Percentiles rank a stretch among this genome's conserved stretches.
Conservation (phyloP, 257 asterid genomes). For the Solanum sitiens region DNA sequence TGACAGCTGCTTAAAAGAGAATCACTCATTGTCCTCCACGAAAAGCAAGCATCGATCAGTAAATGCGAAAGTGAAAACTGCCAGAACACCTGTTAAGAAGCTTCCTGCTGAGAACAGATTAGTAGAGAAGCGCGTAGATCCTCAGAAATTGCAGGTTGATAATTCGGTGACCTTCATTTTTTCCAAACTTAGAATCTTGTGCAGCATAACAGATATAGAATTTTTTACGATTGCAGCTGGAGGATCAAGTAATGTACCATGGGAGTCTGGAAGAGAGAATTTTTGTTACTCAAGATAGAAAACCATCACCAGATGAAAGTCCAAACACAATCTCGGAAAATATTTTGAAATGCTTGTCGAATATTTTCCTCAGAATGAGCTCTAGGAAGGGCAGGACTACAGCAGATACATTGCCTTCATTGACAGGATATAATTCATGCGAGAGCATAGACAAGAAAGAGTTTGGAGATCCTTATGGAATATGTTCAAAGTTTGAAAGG, state of each 20-base stretch:
- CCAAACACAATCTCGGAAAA: constrained; percentile 74
- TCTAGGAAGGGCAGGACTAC: constrained; percentile 35
- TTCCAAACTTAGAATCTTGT: neutral
- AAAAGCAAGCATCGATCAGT: constrained; percentile 39
- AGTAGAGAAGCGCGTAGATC: constrained; percentile 30
- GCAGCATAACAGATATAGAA: neutral
- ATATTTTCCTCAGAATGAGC: constrained; percentile 59
- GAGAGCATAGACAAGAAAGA: constrained; percentile 12
- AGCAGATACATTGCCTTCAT: constrained; percentile 34
- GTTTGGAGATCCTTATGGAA: constrained; percentile 57
- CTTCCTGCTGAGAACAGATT: constrained; percentile 24
- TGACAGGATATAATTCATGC: constrained; percentile 18
- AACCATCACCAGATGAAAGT: constrained; percentile 13
- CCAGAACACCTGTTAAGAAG: constrained; percentile 37
- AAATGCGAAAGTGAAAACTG: constrained; percentile 18
- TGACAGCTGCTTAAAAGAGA: constrained; percentile 49
- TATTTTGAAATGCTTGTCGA: constrained; percentile 64
- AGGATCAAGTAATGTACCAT: constrained; percentile 11
- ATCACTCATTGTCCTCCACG: constrained; percentile 20
- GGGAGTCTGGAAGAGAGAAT: constrained; percentile 22
- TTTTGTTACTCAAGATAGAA: constrained; percentile 15
- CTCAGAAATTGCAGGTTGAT: constrained; percentile 40
- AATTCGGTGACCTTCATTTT: neutral
- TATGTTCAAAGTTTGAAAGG: constrained; percentile 47
- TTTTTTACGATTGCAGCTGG: constrained; percentile 29